Evolutionary conservation across 352 stramenopile genomes (phyloP), one percentile per base, ranked within the genome.

Genomic region (Aphanomyces euteiches): DNA sequence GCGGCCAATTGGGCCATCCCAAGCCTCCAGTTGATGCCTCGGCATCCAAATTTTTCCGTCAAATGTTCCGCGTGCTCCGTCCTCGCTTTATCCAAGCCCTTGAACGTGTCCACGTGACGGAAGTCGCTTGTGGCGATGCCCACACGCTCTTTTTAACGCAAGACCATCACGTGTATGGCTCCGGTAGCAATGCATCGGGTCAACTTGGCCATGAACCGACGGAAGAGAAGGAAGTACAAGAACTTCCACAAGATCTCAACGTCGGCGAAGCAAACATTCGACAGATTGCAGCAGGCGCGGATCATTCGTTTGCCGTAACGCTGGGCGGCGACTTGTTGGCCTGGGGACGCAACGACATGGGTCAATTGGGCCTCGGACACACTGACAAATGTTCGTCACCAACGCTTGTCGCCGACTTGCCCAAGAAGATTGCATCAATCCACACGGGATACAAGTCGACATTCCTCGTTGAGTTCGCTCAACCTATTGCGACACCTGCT

Each of bases 41-140:
- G 5, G 82, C 90, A 45, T 93, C 85, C 4, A 89, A 88, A 60
- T 93, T 93, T 58, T 93, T 93, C 59, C 82, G 85, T 54, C 84
- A 78, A 13, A 84, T 90, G 67, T 93, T 91, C 50, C 85, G 85
- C 34, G 78, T 91, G 15, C 76, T 78, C 69, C 81, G 82, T 17
- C 85, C 85, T 67, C 57, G 34, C 21, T 39, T 67, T 12, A 38
- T 63, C 17, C 56, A 91, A 80, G 76, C 81, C 5, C 76, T 93
- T 5, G 79, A 79, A 48, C 79, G 88, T 43, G 75, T 85, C 8
- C 53, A 74, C 0, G 82, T 92, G 5, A 78, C 72, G 21, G 76
- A 85, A 47, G 82, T 93, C 38, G 77, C 79, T 6, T 93, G 86
- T 36, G 86, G 86, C 43, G 82, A 77, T 8, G 77, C 88, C 59